Base-by-base conservation (phyloP, 768 basidiomycete genomes). In the Lactarius hatsudake region DNA sequence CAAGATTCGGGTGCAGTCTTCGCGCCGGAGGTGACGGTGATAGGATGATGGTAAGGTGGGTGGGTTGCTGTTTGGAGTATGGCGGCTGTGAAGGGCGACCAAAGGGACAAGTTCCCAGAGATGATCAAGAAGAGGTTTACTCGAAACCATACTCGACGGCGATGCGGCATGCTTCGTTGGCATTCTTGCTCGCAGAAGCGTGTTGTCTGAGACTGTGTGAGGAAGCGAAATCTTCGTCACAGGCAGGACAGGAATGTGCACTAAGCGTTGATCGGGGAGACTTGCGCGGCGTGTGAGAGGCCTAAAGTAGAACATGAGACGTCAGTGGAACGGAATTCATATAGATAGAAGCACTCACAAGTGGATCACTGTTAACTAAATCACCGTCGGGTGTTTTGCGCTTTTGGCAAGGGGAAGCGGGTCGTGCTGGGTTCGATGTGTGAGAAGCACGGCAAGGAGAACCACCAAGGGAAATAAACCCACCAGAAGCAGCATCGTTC, bases 121-220 rank as follows among this genome's bases (percentile, higher is more conserved):
- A 55, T 32, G n/a, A n/a, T 30, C 38, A 42, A 26, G 58, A 43
- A 64, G 30, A 53, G 71, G 69, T 71, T 78, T 69, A 80, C 75
- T 92, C 90, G 65, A 91, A 85, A 28, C 85, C 84, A 75, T 92
- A 92, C 69, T 87, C 85, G 73, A 91, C 90, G 13, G 90, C 90
- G 61, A 82, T 82, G 65, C 82, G 83, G 73, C 90, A 92, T 8
- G 90, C 90, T 73, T 90, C 88, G 73, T 83, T 84, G n/a, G 80
- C 78, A 34, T 78, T 75, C 12, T 81, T 72, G 45, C 69, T 71
- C n/a, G 81, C 78, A 48, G 73, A 78, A 26, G 86, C 89, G 72
- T 92, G 90, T 69, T 83, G 83, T 61, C 82, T 82, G 15, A 92
- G 82, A 71, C 81, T 78, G 62, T 86, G 81, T n/a, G 75, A 81